phyloP scores from a whole-genome alignment of 2,329 filamentous ascomycete genomes.

The Juglanconis oblonga region DNA sequence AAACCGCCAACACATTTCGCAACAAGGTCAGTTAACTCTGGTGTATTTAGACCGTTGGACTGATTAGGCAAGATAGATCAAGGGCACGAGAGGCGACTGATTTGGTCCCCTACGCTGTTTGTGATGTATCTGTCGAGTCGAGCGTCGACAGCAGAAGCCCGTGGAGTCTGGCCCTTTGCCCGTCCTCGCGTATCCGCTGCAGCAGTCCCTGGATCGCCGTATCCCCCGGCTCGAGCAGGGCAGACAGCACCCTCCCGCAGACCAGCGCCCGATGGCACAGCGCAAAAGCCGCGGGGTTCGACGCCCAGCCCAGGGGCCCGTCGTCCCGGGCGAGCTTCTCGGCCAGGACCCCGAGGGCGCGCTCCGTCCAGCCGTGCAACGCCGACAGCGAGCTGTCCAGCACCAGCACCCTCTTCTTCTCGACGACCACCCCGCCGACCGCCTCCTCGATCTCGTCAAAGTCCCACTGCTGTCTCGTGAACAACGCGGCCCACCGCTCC shows the following conservation, averaged over 20 bases:
- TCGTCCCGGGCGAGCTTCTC: constrained; percentile 41
- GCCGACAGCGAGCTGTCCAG: constrained; percentile 21
- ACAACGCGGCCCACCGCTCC: constrained; percentile 60
- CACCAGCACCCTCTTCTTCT: neutral
- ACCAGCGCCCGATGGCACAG: constrained; percentile 50
- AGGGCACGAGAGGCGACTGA: no score
- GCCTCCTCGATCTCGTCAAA: constrained; percentile 22
- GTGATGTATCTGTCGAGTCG: neutral
- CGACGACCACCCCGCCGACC: constrained; percentile 2
- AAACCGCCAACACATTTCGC: neutral
- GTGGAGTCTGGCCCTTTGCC: constrained; percentile 20
- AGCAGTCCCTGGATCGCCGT: constrained; percentile 14
- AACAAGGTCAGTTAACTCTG: no score
- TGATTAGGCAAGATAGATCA: no score
- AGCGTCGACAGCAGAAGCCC: constrained; percentile 17
- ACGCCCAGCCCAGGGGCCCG: constrained; percentile 70
- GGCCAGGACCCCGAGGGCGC: constrained; percentile 34
- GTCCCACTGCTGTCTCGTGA: constrained; percentile 30
- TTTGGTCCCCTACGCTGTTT: neutral
- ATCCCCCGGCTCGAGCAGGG: constrained; percentile 8
- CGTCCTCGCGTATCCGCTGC: constrained; percentile 18
- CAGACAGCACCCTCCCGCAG: constrained; percentile 29
- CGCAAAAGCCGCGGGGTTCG: constrained; percentile 65
- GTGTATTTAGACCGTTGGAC: no score
- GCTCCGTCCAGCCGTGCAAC: constrained; percentile 45